A percentile compares a stretch with the other conserved stretches of the same genome.
These are phyloP conservation scores for Andalucia godoyi DNA, from an alignment of 78 protist genomes.

Conservation along the genomic window DNA sequence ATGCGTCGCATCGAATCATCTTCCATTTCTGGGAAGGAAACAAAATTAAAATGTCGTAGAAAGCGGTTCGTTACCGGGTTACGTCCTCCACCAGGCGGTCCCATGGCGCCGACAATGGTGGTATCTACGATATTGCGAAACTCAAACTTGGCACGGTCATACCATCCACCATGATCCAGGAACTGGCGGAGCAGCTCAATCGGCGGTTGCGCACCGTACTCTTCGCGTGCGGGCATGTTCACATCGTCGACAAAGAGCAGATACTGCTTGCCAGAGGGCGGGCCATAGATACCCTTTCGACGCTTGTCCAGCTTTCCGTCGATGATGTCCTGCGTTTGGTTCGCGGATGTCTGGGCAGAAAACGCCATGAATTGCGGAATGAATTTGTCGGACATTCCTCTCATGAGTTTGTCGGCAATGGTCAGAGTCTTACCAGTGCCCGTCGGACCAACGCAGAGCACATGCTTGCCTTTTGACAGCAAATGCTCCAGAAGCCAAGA, in stretches of 20 bases:
- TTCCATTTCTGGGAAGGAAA: conserved; percentile 54
- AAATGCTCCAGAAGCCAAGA: conserved; percentile 36
- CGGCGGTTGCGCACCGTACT: conserved; percentile 63
- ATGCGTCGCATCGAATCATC: conserved; percentile 22
- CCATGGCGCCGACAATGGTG: conserved; percentile 52
- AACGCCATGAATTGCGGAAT: conserved; percentile 24
- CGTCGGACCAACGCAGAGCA: conserved; percentile 63
- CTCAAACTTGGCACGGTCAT: conserved; percentile 22
- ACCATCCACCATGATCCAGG: conserved; percentile 56
- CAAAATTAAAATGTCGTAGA: conserved; percentile 63
- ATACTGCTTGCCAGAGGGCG: conserved; percentile 42
- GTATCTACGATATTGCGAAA: conserved; percentile 31
- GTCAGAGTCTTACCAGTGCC: conserved; percentile 77
- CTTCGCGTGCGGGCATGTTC: conserved; percentile 68
- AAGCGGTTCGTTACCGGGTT: conserved; percentile 53
- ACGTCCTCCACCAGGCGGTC: conserved; percentile 83
- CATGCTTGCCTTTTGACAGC: conserved; percentile 5
- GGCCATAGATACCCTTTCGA: conserved; percentile 42
- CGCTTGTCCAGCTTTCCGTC: conserved; percentile 40
- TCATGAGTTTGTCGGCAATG: conserved; percentile 27
- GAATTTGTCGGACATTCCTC: conserved; percentile 16
- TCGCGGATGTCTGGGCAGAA: conserved; percentile 62
- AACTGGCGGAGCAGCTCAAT: conserved; percentile 70
- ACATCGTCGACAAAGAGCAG: conserved; percentile 67
- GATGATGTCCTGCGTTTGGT: conserved; percentile 53